Percentiles rank a stretch among this genome's conserved stretches.
phyloP scores from a whole-genome alignment of 2,329 filamentous ascomycete genomes.

The Rutstroemia sydowiana region DNA sequence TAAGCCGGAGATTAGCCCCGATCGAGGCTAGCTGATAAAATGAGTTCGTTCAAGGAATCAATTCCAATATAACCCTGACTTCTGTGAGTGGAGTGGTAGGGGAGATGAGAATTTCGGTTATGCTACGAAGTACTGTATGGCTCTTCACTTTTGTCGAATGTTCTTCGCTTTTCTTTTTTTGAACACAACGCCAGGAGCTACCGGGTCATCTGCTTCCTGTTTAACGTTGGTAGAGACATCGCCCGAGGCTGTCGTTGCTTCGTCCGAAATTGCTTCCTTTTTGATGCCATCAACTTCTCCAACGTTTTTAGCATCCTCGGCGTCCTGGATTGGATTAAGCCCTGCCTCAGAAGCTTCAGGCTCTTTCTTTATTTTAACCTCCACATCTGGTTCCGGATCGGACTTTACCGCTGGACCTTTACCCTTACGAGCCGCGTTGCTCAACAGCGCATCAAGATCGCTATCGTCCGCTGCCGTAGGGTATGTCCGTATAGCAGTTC shows the following conservation, averaged over 20 bases:
- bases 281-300: constrained; percentile 18
- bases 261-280: constrained; percentile 21
- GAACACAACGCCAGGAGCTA: constrained; percentile 53
- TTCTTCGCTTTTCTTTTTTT: constrained; percentile 72
- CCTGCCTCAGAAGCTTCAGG: background rate
- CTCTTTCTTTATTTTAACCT: constrained; percentile 16
- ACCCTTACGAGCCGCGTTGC: constrained; percentile 24
- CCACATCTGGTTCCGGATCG: constrained; percentile 16
- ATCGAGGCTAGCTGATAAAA: too few species aligned
- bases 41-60: too few species aligned
- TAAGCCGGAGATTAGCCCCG: too few species aligned
- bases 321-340: background rate
- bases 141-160: constrained; percentile 47
- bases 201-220: constrained; percentile 24
- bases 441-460: constrained; percentile 35
- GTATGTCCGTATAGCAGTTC: constrained; percentile 29
- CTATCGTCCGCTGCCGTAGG: constrained; percentile 26
- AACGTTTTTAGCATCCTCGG: background rate
- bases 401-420: constrained; percentile 19
- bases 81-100: too few species aligned
- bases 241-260: constrained; percentile 28
- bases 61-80: too few species aligned
- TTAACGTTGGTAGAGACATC: constrained; percentile 8
- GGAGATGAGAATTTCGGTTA: too few species aligned
- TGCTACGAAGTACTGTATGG: background rate